Conservation (phyloP, 495 filamentous ascomycete genomes). For the Penicillium malachiteum region DNA sequence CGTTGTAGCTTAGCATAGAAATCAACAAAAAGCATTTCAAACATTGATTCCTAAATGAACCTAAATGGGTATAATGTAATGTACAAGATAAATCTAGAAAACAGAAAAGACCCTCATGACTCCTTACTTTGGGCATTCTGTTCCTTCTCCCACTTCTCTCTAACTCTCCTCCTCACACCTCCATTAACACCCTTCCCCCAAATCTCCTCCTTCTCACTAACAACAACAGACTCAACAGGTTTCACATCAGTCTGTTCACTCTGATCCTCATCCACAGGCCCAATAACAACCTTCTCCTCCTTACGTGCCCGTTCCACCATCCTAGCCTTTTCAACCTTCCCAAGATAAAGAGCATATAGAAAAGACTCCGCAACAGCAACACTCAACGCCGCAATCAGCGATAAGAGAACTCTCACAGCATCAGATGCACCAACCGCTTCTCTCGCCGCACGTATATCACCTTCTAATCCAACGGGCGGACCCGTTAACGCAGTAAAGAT, state of each 20-base stretch:
- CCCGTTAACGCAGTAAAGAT: slow-evolving; percentile 64
- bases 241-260: background rate
- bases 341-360: slow-evolving; percentile 83
- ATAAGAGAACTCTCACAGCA: slow-evolving; percentile 39
- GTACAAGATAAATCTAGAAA: background rate
- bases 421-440: slow-evolving; percentile 27
- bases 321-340: slow-evolving; percentile 72
- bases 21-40: slow-evolving; percentile 10
- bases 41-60: slow-evolving; percentile 3
- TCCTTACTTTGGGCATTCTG: slow-evolving; percentile 9
- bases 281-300: slow-evolving; percentile 74
- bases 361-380: slow-evolving; percentile 86
- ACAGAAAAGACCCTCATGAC: background rate
- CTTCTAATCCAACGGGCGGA: slow-evolving; percentile 30
- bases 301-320: slow-evolving; percentile 58
- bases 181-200: slow-evolving; percentile 50
- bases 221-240: slow-evolving; percentile 1
- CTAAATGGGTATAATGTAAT: slow-evolving; percentile 11
- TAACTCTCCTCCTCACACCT: slow-evolving; percentile 43
- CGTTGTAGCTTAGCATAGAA: slow-evolving; percentile 27
- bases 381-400: slow-evolving; percentile 43
- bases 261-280: slow-evolving; percentile 30
- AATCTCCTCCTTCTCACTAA: slow-evolving; percentile 37
- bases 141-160: slow-evolving; percentile 45
- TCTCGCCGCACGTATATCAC: background rate